Evolutionary conservation across 495 filamentous ascomycete species (phyloP).

Genomic region (Aspergillus ostianus): DNA sequence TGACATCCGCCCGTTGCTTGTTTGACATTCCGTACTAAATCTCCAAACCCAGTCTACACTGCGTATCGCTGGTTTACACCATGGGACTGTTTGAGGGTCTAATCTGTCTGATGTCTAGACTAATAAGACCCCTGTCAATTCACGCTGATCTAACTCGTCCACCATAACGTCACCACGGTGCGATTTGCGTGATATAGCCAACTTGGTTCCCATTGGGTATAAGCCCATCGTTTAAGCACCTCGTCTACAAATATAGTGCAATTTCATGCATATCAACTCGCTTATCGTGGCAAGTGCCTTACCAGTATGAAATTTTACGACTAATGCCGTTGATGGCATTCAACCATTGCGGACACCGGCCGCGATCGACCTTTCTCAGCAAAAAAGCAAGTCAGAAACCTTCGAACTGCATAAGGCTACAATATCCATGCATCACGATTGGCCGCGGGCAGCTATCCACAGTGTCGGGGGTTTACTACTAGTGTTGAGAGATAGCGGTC

Average conservation of each 20-base stretch:
- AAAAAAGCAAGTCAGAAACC: neutral
- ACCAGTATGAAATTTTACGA: neutral
- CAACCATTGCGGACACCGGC: neutral
- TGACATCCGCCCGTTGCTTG: slow-evolving; percentile 7
- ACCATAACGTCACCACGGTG: slow-evolving; percentile 20
- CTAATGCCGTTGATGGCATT: neutral
- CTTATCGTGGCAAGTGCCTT: neutral
- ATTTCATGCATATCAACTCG: neutral
- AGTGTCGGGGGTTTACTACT: neutral
- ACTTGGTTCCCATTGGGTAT: neutral
- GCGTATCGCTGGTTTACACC: no score
- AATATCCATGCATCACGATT: slow-evolving; percentile 8
- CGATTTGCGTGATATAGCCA: slow-evolving; percentile 18
- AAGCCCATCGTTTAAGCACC: neutral
- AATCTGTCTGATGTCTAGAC: neutral
- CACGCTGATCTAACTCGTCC: slow-evolving; percentile 14
- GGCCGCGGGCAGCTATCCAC: slow-evolving; percentile 9
- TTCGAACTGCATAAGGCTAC: neutral
- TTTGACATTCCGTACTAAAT: neutral
- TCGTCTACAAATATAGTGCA: neutral
- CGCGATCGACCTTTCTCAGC: neutral
- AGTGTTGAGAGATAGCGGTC: neutral
- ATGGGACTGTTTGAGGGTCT: neutral
- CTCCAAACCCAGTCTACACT: neutral
- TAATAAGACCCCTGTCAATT: slow-evolving; percentile 6